Evolutionary conservation across 2,329 filamentous ascomycete species (phyloP).

Genomic region (Colletotrichum brevisporum): DNA sequence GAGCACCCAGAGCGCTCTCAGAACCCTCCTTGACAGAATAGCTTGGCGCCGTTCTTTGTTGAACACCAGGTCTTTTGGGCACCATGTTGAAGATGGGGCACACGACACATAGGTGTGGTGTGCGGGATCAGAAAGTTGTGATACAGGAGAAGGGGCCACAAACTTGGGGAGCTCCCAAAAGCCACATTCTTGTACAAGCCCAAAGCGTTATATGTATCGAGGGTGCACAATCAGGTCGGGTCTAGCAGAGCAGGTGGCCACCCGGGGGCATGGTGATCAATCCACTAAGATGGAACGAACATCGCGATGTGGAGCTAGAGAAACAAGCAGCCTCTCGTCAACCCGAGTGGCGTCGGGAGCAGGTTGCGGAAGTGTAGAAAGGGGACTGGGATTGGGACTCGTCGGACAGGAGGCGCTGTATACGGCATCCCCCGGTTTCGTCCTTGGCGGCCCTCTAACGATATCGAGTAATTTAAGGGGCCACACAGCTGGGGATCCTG

Average conservation of each 20-base stretch:
- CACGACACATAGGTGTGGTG: neutral
- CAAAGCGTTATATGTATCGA: conserved; percentile 36
- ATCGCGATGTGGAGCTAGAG: conserved; percentile 14
- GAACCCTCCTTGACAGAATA: conserved; percentile 53
- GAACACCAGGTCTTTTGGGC: conserved; percentile 23
- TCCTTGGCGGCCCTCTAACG: too few species aligned
- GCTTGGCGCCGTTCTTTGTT: conserved; percentile 32
- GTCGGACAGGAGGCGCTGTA: too few species aligned
- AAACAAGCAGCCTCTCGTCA: neutral
- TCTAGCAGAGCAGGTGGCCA: conserved; percentile 5
- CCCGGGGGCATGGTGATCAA: conserved; percentile 28
- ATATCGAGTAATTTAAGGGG: too few species aligned
- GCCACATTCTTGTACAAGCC: conserved; percentile 31
- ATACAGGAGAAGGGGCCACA: neutral
- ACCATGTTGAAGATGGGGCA: conserved; percentile 26
- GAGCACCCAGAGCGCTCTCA: conserved; percentile 46
- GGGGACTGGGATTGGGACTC: neutral
- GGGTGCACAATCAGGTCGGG: conserved; percentile 2
- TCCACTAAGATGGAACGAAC: conserved; percentile 14
- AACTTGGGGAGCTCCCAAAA: conserved; percentile 28
- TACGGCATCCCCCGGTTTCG: too few species aligned
- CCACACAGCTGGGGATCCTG: too few species aligned
- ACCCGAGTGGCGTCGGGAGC: conserved; percentile 19
- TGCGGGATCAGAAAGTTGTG: conserved; percentile 7
- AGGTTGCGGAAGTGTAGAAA: conserved; percentile 10